Evolutionary conservation across 2,329 filamentous ascomycete genomes (phyloP), one percentile per base, ranked within the genome.

Genomic region (Monilinia fructigena): DNA sequence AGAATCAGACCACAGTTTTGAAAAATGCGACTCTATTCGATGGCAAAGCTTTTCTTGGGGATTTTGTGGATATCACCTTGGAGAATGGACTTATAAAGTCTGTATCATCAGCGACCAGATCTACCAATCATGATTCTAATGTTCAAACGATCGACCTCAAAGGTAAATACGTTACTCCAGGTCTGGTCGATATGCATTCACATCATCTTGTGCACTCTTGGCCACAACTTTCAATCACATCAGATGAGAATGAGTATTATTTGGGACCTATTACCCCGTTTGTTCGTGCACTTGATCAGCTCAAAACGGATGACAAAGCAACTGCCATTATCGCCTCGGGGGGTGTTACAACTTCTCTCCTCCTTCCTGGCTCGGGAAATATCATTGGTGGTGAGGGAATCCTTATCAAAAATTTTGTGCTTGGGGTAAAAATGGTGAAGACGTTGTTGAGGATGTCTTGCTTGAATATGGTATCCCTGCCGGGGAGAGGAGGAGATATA

Each of bases 171-270:
- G 77, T 81, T 35, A 81, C 79, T 0, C 80, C 80, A 0, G 80
- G 80, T 1, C 70, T 82, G 5, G 76, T 82, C 1, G 80, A 82
- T 68, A 78, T 81, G 76, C 80, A 82, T 70, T 80, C 79, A 2
- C 80, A 82, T 70, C 78, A 80, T 67, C 72, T 78, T 28, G 56
- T 76, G 1, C 66, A 68, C 11, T 47, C 72, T 23, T 80, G 78
- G 77, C 80, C 80, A 0, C 47, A 66, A 18, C 66, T 77, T 2
- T 55, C 58, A n/a, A 71, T 73, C 16, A 76, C 70, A 7, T 71
- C 71, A 5, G 80, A 81, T 68, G 71, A 65, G 18, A 80, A 80
- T 63, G 80, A 81, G 65, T 63, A 78, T 40, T 66, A 76, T 31
- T 74, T 73, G 28, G 77, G 76, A 2, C 75, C 78, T 6, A 65